Base-by-base conservation (phyloP, 2,329 filamentous ascomycete species). In the Cryphonectria parasitica region DNA sequence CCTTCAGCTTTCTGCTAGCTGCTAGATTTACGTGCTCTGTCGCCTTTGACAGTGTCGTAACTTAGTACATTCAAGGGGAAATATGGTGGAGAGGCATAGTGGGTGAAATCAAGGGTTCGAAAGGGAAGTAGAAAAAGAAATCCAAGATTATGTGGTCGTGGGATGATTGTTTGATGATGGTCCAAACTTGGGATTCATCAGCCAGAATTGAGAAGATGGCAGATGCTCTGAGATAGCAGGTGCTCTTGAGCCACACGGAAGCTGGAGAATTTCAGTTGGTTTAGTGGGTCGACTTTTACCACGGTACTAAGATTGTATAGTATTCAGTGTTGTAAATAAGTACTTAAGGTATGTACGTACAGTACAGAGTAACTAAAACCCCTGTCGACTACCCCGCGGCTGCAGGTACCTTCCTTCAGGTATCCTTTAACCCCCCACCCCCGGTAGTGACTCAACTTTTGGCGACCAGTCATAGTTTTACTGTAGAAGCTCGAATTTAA, bases 381-480 rank as follows among this genome's bases (percentile, higher is more conserved):
- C 64, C 64, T 56, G 49, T 66, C 1, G 8, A 58, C 22, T 41
- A 66, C 64, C 64, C 64, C 64, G 64, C 64, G 64, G 64, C 52
- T 52, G 39, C 41, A 64, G 62, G 39, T 58, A 49, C 58, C 28
- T n/a, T 34, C 28, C n/a, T 11, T 39, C 54, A 62, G 54, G 58
- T 43, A 67, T 17, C 25, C 61, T 67, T 60, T 39, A 41, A 11
- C 19, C n/a, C n/a, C 61, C 43, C 31, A 41, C 43, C 39, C 45
- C 19, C 45, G 36, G n/a, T 52, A 34, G 60, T 70, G 65, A 68
- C 41, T 70, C 69, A 70, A 68, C 58, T 56, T 56, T 62, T 22
- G 52, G 15, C 39, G 17, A 6, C 28, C 8, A 6, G 52, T 69
- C 56, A 56, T 34, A 60, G 39, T 39, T 36, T 54, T 54, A n/a